Evolutionary conservation across 352 stramenopile genomes (phyloP).

Genomic region (Pythium aristosporum): DNA sequence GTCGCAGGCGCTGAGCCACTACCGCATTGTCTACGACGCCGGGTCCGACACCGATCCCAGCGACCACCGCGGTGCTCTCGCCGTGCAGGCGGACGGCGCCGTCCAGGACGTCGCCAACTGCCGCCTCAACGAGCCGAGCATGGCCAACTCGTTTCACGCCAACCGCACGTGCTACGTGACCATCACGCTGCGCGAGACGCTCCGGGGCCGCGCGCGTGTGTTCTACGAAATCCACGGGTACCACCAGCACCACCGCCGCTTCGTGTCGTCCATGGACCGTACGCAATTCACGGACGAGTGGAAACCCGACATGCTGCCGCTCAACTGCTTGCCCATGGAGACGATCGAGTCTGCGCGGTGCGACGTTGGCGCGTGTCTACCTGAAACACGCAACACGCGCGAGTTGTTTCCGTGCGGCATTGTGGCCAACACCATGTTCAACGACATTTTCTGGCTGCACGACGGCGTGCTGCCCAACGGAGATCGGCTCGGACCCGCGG

Average conservation of each 20-base stretch:
- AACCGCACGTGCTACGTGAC: constrained; percentile 71
- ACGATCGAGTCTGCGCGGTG: constrained; percentile 37
- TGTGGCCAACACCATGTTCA: constrained; percentile 81
- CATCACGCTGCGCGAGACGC: constrained; percentile 48
- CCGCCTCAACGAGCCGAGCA: constrained; percentile 31
- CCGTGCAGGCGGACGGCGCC: constrained; percentile 34
- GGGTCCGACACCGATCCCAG: constrained; percentile 28
- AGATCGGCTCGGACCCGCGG: constrained; percentile 32
- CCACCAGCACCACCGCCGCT: constrained; percentile 75
- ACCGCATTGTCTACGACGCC: constrained; percentile 67
- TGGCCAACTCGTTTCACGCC: constrained; percentile 70
- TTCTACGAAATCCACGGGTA: constrained; percentile 70
- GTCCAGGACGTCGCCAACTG: constrained; percentile 54
- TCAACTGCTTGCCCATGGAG: constrained; percentile 54
- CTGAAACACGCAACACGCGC: constrained; percentile 29
- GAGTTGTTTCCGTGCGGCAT: constrained; percentile 71
- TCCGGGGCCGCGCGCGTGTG: constrained; percentile 37
- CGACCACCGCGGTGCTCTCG: constrained; percentile 23
- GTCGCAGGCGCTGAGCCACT: constrained; percentile 45
- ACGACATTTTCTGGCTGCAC: constrained; percentile 85
- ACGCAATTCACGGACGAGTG: constrained; percentile 68
- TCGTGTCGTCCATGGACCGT: constrained; percentile 65
- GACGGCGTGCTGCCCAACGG: constrained; percentile 46
- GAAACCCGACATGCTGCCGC: constrained; percentile 34
- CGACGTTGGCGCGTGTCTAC: constrained; percentile 38